Evolutionary conservation across 2,329 filamentous ascomycete species (phyloP), one percentile per base, ranked within the genome.

Genomic region (Albophoma yamanashiensis): DNA sequence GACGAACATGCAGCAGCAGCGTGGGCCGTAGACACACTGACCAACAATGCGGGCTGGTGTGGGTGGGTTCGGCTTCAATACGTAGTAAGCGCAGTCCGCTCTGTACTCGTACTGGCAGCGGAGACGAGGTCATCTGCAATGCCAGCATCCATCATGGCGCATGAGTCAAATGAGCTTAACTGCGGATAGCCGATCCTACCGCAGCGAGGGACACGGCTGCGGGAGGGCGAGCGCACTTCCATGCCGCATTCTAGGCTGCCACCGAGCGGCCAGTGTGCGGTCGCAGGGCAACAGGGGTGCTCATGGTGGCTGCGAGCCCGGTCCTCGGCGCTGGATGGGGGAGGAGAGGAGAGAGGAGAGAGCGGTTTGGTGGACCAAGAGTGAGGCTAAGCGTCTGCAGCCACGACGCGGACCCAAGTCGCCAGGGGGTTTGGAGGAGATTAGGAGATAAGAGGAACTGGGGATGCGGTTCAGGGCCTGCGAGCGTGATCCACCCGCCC

Each of bases 311-410:
- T 43, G 55, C 39, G 20, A 34, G 20, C 31, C 39, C 40, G 8
- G 55, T n/a, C 55, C 25, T 57, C 25, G 38, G 39, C 40, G 17
- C 38, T 57, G 25, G 17, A 56, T 12, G n/a, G n/a, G 34, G 53
- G 55, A 36, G 22, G 22, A 27, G 36, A 27, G 25, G 22, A 31
- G 55, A 25, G 38, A n/a, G 27, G 36, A 56, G 31, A 40, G 8
- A 8, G 5, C 17, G 36, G 1, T n/a, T 9, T 34, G 56, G 56
- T 43, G 42, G 39, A 50, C 34, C 56, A 11, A 58, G 34, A 58
- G 42, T 58, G 56, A 58, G 56, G 56, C 56, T 58, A 56, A 56
- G 39, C 39, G 36, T 42, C 36, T 58, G 55, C 55, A 57, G 55
- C 55, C 55, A 34, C 47, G 36, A 27, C 25, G 38, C 55, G 55